Conservation (phyloP, 257 asterid species). For the Hygrophila difformis region DNA sequence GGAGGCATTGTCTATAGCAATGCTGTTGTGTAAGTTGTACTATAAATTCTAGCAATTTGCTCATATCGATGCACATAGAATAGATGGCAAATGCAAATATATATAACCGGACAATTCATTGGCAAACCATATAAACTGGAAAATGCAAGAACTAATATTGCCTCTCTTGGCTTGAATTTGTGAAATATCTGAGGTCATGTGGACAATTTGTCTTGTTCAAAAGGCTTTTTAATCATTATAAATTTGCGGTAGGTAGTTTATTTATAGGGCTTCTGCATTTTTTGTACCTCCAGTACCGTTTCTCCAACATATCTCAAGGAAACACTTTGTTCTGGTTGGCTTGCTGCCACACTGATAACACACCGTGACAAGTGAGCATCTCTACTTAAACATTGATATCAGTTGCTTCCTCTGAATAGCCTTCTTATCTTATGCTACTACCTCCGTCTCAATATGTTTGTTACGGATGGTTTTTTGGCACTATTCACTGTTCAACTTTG, state of each 20-base stretch:
- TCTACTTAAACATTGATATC: conserved; percentile 4
- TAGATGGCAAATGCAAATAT: not conserved
- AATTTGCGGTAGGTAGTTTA: not conserved
- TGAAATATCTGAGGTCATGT: conserved; percentile 8
- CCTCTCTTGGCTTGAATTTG: conserved; percentile 5
- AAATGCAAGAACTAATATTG: not conserved
- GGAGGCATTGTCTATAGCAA: conserved; percentile 91
- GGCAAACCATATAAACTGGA: not conserved
- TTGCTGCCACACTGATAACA: conserved; percentile 59
- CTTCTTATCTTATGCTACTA: too few relatives aligned
- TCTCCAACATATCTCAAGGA: conserved; percentile 86
- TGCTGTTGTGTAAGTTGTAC: conserved; percentile 68
- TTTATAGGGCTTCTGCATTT: conserved; percentile 20
- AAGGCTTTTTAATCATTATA: conserved; percentile 6
- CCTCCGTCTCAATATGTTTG: too few relatives aligned
- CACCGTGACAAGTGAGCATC: conserved; percentile 63
- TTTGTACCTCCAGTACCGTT: conserved; percentile 62
- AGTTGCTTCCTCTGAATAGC: not conserved
- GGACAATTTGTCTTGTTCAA: too few relatives aligned
- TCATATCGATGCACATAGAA: conserved; percentile 4
- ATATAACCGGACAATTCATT: not conserved
- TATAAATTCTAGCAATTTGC: conserved; percentile 7
- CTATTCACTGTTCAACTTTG: too few relatives aligned
- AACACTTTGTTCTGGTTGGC: conserved; percentile 95
- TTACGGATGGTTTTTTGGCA: too few relatives aligned